Percentiles rank a stretch among this genome's conserved stretches.
These are phyloP conservation scores for Diplocarpon rosae DNA, from an alignment of 2,329 filamentous ascomycete species.

Conservation along the genomic window DNA sequence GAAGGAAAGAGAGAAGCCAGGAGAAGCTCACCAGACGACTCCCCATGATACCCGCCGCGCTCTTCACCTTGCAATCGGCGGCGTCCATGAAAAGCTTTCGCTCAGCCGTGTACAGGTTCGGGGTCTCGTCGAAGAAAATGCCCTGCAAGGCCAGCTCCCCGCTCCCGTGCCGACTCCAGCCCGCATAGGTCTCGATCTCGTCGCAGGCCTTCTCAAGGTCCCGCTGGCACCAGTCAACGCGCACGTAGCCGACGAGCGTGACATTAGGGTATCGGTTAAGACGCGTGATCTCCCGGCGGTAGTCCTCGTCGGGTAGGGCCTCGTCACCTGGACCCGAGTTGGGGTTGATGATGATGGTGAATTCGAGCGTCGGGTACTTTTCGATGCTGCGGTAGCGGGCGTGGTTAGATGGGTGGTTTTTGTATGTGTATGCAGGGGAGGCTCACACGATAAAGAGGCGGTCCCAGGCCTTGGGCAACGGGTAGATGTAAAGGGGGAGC, in stretches of 20 bases:
- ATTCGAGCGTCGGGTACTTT: slow-evolving; percentile 1
- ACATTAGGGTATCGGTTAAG: slow-evolving; percentile 4
- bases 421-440: background rate
- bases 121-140: slow-evolving; percentile 16
- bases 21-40: slow-evolving; percentile 6
- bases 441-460: slow-evolving; percentile 12
- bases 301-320: slow-evolving; percentile 4
- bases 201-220: slow-evolving; percentile 2
- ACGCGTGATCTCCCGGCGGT: slow-evolving; percentile 2
- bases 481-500: slow-evolving; percentile 20
- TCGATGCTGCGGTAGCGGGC: slow-evolving; percentile 1
- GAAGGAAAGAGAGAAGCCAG: too few relatives aligned
- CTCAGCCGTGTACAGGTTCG: slow-evolving; percentile 7
- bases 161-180: slow-evolving; percentile 7
- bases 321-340: slow-evolving; percentile 4
- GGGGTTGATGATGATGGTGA: slow-evolving; percentile 9
- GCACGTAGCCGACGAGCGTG: slow-evolving; percentile 3
- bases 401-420: background rate
- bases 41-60: slow-evolving; percentile 1
- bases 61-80: slow-evolving; percentile 6
- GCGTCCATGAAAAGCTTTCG: slow-evolving; percentile 5
- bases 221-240: slow-evolving; percentile 4
- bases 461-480: slow-evolving; percentile 14
- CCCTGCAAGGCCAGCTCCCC: slow-evolving; percentile 8
- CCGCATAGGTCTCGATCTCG: slow-evolving; percentile 10